These are phyloP conservation scores for Metarhizium guizhouense DNA, from an alignment of 2,329 filamentous ascomycete genomes.

Conservation along the genomic window DNA sequence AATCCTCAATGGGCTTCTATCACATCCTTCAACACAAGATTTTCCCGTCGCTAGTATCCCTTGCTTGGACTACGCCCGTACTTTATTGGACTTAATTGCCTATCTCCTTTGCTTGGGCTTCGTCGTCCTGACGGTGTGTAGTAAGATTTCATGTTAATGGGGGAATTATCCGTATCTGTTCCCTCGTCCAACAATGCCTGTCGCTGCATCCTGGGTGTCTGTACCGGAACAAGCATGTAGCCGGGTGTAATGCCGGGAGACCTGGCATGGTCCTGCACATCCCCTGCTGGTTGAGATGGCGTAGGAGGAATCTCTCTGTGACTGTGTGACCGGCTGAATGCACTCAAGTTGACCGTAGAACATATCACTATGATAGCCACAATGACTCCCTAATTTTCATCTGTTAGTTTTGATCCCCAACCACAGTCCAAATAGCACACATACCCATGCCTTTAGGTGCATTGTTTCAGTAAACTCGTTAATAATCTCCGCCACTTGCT, in stretches of 20 bases:
- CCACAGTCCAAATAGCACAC: conserved; percentile 12
- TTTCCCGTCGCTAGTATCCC: conserved; percentile 10
- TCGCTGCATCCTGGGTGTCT: conserved; percentile 36
- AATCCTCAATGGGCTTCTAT: neutral
- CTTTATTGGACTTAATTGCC: conserved; percentile 40
- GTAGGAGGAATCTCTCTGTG: conserved; percentile 3
- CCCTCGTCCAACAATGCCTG: conserved; percentile 34
- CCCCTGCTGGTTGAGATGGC: conserved; percentile 8
- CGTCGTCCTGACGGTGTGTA: conserved; percentile 37
- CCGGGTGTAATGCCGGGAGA: conserved; percentile 27
- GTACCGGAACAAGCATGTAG: conserved; percentile 42
- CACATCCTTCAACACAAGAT: neutral
- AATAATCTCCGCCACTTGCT: conserved; percentile 85
- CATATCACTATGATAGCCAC: conserved; percentile 38
- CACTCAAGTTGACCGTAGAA: conserved; percentile 42
- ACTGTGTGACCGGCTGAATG: conserved; percentile 21
- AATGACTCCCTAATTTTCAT: conserved; percentile 36
- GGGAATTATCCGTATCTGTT: conserved; percentile 44
- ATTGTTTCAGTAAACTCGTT: conserved; percentile 90
- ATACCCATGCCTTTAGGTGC: conserved; percentile 65
- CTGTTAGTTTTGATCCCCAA: neutral
- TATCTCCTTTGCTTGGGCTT: conserved; percentile 41
- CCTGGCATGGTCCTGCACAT: conserved; percentile 13
- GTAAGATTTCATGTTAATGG: conserved; percentile 32
- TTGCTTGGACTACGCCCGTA: conserved; percentile 29